phyloP scores from a whole-genome alignment of 148 eudicot genomes.

The Limonium bicolor region DNA sequence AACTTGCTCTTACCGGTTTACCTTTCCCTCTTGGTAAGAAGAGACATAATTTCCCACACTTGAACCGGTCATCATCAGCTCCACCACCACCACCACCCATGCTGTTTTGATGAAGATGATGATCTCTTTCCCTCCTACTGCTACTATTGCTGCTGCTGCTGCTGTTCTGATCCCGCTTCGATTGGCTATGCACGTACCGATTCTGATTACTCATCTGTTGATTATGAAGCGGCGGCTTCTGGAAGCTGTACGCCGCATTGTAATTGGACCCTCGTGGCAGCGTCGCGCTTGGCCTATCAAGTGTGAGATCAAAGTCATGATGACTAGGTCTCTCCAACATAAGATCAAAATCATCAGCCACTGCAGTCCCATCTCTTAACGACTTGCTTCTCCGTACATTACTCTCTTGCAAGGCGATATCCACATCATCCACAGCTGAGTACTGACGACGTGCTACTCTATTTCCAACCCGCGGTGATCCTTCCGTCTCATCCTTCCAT shows the following conservation, averaged over 20 bases:
- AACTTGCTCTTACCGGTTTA: conserved; percentile 32
- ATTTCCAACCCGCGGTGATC: neutral
- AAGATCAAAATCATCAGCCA: conserved; percentile 43
- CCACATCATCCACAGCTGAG: conserved; percentile 36
- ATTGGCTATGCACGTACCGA: too few species aligned
- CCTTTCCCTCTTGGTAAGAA: conserved; percentile 65
- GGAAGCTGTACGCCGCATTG: conserved; percentile 2
- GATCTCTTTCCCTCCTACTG: neutral
- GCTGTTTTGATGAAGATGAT: neutral
- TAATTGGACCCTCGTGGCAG: conserved; percentile 1
- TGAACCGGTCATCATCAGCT: conserved; percentile 31
- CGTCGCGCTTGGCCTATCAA: conserved; percentile 8
- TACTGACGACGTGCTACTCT: conserved; percentile 16
- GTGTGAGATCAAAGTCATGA: conserved; percentile 55
- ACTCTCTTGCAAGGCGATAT: conserved; percentile 23
- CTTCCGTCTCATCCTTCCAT: conserved; percentile 2
- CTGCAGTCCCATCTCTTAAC: conserved; percentile 36
- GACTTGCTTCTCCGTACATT: conserved; percentile 46
- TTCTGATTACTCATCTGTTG: too few species aligned
- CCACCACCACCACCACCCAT: conserved; percentile 7
- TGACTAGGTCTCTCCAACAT: conserved; percentile 25
- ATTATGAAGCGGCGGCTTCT: conserved; percentile 8
- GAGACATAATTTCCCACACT: conserved; percentile 69
- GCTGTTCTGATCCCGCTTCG: too few species aligned
- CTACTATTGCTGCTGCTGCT: too few species aligned